Percentiles rank a stretch among this genome's conserved stretches.
Evolutionary conservation across 768 basidiomycete genomes (phyloP).

Genomic region (Lentinula lateritia): DNA sequence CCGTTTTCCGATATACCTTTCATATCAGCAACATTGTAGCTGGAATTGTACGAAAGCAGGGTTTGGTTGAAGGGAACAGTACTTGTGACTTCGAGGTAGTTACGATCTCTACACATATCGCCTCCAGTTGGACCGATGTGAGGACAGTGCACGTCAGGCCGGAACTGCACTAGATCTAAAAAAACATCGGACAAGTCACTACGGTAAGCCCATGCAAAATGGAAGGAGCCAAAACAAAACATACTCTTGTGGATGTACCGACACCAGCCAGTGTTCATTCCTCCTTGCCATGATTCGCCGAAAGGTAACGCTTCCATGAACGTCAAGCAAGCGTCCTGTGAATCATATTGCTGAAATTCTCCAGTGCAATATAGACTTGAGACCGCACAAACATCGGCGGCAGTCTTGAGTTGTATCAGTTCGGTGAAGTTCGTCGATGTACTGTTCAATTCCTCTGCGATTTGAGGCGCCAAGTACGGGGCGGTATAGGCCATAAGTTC

Average conservation of each 20-base stretch:
- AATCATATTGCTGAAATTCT: slow-evolving; percentile 3
- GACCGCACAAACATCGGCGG: slow-evolving; percentile 6
- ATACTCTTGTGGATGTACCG: background rate
- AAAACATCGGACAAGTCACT: background rate
- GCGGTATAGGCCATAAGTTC: background rate
- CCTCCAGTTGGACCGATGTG: slow-evolving; percentile 9
- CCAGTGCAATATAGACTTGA: slow-evolving; percentile 5
- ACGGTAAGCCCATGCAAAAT: background rate
- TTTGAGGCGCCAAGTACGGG: slow-evolving; percentile 2
- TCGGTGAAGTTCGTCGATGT: background rate
- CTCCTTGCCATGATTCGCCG: slow-evolving; percentile 7
- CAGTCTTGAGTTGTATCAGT: slow-evolving; percentile 1
- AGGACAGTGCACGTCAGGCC: slow-evolving; percentile 9
- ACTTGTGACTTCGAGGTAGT: background rate
- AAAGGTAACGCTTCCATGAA: background rate
- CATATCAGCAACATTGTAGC: slow-evolving; percentile 2
- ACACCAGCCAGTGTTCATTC: slow-evolving; percentile 5
- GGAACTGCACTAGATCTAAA: slow-evolving; percentile 4
- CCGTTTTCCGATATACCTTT: background rate
- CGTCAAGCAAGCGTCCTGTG: background rate
- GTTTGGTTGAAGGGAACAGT: background rate
- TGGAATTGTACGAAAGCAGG: background rate
- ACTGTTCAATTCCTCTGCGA: slow-evolving; percentile 1
- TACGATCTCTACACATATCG: slow-evolving; percentile 6
- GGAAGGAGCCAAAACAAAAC: background rate